These are phyloP conservation scores for Coemansia sp. DNA, from an alignment of 192 early-diverging fungal species.

Conservation along the genomic window DNA sequence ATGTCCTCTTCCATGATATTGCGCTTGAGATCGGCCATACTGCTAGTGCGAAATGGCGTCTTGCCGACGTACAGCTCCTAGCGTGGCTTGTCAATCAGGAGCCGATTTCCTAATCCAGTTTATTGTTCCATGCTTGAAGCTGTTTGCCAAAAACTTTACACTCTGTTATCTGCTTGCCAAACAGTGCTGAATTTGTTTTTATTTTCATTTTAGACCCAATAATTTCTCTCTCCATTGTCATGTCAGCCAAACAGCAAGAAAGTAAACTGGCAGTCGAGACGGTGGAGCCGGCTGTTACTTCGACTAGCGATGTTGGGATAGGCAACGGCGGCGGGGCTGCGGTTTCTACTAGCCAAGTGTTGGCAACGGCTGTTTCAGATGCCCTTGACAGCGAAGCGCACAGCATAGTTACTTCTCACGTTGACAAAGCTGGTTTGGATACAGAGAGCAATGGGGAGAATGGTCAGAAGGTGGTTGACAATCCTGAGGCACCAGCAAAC, in stretches of 20 bases:
- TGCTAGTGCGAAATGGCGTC: constrained; percentile 47
- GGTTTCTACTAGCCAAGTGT: background rate
- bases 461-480: background rate
- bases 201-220: too few species aligned
- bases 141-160: too few species aligned
- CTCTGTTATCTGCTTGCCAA: too few species aligned
- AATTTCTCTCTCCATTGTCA: background rate
- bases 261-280: background rate
- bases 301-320: background rate
- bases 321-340: background rate
- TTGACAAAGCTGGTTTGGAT: background rate
- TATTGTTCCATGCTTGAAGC: too few species aligned
- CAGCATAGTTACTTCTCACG: background rate
- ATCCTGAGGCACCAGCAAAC: background rate
- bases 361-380: background rate
- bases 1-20: constrained; percentile 52
- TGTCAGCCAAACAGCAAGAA: background rate
- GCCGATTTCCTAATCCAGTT: too few species aligned
- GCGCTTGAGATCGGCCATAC: constrained; percentile 44
- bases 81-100: too few species aligned
- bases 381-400: background rate
- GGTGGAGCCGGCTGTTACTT: background rate
- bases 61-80: constrained; percentile 53
- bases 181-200: too few species aligned
- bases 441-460: background rate